phyloP scores from a whole-genome alignment of 2,329 filamentous ascomycete species.

The Aspergillus vadensis region DNA sequence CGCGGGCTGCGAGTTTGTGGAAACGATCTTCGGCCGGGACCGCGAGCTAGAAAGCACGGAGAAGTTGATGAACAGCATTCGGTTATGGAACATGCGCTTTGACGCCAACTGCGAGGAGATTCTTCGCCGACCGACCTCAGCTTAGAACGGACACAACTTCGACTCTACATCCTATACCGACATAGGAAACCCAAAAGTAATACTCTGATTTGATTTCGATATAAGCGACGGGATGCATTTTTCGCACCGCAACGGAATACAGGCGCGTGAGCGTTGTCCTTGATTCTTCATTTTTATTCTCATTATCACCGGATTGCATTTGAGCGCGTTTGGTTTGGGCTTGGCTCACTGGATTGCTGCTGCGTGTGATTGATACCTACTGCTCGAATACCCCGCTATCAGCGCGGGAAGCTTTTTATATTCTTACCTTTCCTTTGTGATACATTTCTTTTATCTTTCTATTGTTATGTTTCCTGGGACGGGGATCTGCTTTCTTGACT shows the following conservation, averaged over 20 bases:
- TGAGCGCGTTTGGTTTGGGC: conserved; percentile 38
- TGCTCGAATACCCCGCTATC: conserved; percentile 15
- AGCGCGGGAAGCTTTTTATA: conserved; percentile 21
- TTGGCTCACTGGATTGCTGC: conserved; percentile 29
- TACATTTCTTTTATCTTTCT: conserved; percentile 3
- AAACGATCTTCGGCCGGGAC: conserved; percentile 91
- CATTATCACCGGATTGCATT: conserved; percentile 33
- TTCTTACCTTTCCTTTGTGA: conserved; percentile 26
- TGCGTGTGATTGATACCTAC: conserved; percentile 23
- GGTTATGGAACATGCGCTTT: conserved; percentile 89
- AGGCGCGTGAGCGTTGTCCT: conserved; percentile 3
- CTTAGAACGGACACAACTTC: conserved; percentile 26
- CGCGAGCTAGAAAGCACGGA: conserved; percentile 87
- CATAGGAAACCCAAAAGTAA: conserved; percentile 11
- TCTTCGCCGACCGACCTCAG: conserved; percentile 57
- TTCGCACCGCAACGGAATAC: conserved; percentile 1
- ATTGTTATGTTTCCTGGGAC: conserved; percentile 16
- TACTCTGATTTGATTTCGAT: conserved; percentile 1
- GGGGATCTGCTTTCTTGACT: conserved; percentile 5
- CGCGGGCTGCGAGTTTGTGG: conserved; percentile 91
- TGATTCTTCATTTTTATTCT: neutral
- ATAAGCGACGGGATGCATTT: conserved; percentile 1
- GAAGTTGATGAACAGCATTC: conserved; percentile 85
- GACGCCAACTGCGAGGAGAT: conserved; percentile 96
- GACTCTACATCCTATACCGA: neutral